These are phyloP conservation scores for Tolypocladium endophyticum DNA, from an alignment of 2,329 filamentous ascomycete species.

Conservation along the genomic window DNA sequence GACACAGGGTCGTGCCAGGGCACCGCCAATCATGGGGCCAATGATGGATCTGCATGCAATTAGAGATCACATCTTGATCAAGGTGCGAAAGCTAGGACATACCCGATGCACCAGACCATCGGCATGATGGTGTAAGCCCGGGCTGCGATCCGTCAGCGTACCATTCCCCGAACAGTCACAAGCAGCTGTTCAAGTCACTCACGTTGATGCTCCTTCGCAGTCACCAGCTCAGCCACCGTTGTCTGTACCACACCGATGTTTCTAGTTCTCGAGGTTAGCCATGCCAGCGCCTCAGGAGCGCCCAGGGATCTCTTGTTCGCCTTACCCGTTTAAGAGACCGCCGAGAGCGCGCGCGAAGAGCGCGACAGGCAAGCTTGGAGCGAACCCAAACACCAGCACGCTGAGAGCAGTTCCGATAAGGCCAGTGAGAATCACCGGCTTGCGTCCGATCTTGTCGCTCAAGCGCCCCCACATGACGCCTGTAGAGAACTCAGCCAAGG, in stretches of 20 bases:
- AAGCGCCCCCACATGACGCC: constrained; percentile 88
- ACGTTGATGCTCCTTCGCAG: constrained; percentile 88
- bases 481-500: constrained; percentile 88
- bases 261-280: constrained; percentile 25
- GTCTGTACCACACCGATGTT: constrained; percentile 95
- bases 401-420: constrained; percentile 84
- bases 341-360: constrained; percentile 81
- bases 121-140: constrained; percentile 97
- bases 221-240: constrained; percentile 88
- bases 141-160: constrained; percentile 34
- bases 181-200: constrained; percentile 22
- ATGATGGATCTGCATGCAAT: constrained; percentile 62
- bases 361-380: constrained; percentile 69
- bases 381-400: constrained; percentile 87
- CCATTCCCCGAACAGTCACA: constrained; percentile 7
- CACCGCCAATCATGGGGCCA: constrained; percentile 83
- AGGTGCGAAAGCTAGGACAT: constrained; percentile 18
- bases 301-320: background rate
- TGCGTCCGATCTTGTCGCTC: constrained; percentile 85
- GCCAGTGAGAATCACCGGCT: constrained; percentile 85
- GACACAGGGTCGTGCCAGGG: constrained; percentile 75
- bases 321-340: constrained; percentile 80
- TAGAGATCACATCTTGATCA: constrained; percentile 6
- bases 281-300: background rate
- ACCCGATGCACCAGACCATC: constrained; percentile 94